Percentiles rank a stretch among this genome's conserved stretches.
These are phyloP conservation scores for Medicago arabica DNA, from an alignment of 306 rosid genomes.

Conservation along the genomic window DNA sequence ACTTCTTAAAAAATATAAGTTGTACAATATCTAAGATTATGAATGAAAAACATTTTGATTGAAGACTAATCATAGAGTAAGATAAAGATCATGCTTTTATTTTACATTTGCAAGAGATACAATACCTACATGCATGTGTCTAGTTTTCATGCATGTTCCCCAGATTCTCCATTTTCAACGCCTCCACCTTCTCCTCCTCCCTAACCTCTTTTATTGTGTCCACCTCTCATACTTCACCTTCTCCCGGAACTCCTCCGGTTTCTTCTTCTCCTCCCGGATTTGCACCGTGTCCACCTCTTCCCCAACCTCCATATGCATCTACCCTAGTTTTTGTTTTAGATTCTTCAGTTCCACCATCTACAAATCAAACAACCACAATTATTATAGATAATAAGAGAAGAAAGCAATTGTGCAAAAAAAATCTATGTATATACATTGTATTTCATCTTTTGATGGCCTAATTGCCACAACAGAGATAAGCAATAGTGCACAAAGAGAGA, in stretches of 20 bases:
- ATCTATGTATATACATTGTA: neutral
- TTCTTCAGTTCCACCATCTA: neutral
- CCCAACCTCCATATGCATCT: neutral
- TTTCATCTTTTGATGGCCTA: neutral
- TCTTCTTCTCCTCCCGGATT: neutral
- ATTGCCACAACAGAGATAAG: neutral
- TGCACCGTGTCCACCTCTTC: neutral
- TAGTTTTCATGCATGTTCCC: too few species aligned
- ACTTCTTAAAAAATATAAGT: too few species aligned
- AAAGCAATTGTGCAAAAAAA: neutral
- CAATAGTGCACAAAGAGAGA: neutral
- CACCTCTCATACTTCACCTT: neutral
- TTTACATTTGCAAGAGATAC: too few species aligned
- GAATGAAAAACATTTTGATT: too few species aligned
- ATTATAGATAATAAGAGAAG: neutral
- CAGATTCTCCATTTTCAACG: neutral
- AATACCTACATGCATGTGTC: too few species aligned
- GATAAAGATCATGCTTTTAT: too few species aligned
- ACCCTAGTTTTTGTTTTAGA: neutral
- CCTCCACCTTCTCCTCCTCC: neutral
- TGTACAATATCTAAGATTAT: too few species aligned
- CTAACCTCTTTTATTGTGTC: neutral
- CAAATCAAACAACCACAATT: neutral
- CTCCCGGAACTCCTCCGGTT: neutral
- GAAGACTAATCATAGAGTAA: neutral